Percentiles rank a stretch among this genome's conserved stretches.
phyloP scores from a whole-genome alignment of 2,329 filamentous ascomycete species.

The Penicillium sp. region DNA sequence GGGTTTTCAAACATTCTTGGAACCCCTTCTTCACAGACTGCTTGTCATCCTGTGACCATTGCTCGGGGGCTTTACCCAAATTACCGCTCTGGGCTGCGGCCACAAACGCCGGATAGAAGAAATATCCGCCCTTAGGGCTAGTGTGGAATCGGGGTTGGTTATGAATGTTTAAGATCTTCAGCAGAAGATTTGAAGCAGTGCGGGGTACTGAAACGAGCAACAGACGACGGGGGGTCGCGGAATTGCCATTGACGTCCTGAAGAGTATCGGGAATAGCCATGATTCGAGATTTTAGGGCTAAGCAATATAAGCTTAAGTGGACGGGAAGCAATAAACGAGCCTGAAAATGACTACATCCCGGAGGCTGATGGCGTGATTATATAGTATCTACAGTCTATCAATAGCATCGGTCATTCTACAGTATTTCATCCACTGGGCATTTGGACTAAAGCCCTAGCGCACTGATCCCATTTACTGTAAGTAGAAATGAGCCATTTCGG shows the following conservation, averaged over 20 bases:
- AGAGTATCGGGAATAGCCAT: neutral
- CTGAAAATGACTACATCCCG: slow-evolving; percentile 7
- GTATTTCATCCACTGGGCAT: neutral
- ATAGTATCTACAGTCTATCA: neutral
- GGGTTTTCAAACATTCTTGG: slow-evolving; percentile 31
- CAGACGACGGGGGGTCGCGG: slow-evolving; percentile 5
- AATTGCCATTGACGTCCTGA: neutral
- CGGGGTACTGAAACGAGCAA: slow-evolving; percentile 21
- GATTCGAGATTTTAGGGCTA: neutral
- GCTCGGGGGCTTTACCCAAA: slow-evolving; percentile 20
- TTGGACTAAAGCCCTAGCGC: neutral
- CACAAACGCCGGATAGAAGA: slow-evolving; percentile 19
- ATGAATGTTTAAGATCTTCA: slow-evolving; percentile 21
- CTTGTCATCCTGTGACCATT: slow-evolving; percentile 35
- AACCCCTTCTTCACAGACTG: slow-evolving; percentile 24
- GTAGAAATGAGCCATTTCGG: neutral
- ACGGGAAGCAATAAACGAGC: slow-evolving; percentile 11
- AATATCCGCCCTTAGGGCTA: slow-evolving; percentile 22
- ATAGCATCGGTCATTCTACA: neutral
- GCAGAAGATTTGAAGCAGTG: slow-evolving; percentile 25
- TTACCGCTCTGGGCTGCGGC: slow-evolving; percentile 13
- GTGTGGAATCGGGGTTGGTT: slow-evolving; percentile 22
- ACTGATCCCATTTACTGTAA: neutral
- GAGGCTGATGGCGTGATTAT: slow-evolving; percentile 13
- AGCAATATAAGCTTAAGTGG: slow-evolving; percentile 17